Evolutionary conservation across 805 yeast species (phyloP).

Genomic region (Metschnikowia arizonensis): DNA sequence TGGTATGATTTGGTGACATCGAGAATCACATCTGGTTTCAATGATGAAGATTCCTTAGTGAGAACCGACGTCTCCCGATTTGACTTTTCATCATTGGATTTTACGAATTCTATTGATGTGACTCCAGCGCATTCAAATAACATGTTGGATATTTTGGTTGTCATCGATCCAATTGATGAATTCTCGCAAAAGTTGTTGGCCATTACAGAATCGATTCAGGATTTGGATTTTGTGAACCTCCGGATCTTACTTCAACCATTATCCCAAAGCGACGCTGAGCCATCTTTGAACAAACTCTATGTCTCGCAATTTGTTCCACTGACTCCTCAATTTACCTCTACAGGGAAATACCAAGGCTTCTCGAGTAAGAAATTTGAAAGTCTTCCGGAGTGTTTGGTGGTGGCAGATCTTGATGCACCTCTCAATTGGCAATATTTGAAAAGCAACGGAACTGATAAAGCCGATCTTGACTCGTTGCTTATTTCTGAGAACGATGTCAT

Average conservation of each 20-base stretch:
- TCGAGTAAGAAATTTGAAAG: conserved; percentile 31
- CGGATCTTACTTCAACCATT: conserved; percentile 59
- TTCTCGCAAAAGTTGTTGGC: conserved; percentile 59
- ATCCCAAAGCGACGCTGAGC: conserved; percentile 29
- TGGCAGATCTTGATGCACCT: conserved; percentile 53
- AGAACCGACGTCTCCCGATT: conserved; percentile 44
- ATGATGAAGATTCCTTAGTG: conserved; percentile 38
- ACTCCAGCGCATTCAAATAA: conserved; percentile 22
- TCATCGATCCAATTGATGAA: conserved; percentile 72
- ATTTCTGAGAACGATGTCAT: conserved; percentile 29
- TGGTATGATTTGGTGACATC: conserved; percentile 48
- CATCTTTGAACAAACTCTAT: conserved; percentile 58
- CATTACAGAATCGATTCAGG: conserved; percentile 36
- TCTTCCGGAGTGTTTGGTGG: conserved; percentile 3
- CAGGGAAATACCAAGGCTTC: conserved; percentile 17
- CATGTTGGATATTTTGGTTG: conserved; percentile 51
- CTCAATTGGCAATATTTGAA: conserved; percentile 64
- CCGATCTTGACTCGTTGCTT: conserved; percentile 62
- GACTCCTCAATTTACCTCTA: conserved; percentile 25
- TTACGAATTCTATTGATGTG: conserved; percentile 26
- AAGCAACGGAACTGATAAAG: conserved; percentile 33
- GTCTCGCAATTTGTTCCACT: conserved; percentile 39
- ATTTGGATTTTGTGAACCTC: conserved; percentile 48
- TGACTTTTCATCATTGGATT: conserved; percentile 37
- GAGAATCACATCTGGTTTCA: conserved; percentile 41